Percentiles rank a stretch among this genome's conserved stretches.
Evolutionary conservation across 2,329 filamentous ascomycete species (phyloP).

Genomic region (Stromatinia cepivora): DNA sequence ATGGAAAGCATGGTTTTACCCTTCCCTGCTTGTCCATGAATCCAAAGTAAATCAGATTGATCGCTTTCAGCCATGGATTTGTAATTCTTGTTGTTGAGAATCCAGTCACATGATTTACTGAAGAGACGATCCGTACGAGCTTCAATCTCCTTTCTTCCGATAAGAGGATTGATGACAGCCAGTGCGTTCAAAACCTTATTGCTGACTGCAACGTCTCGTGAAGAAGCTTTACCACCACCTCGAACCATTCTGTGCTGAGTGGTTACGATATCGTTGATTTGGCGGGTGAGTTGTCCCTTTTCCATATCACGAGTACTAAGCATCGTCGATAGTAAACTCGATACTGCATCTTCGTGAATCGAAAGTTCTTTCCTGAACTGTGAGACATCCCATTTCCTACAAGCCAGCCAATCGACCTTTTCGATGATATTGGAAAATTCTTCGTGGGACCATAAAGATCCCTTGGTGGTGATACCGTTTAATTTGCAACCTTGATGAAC

Average conservation of each 20-base stretch:
- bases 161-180: slow-evolving; percentile 18
- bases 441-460: slow-evolving; percentile 21
- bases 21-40: slow-evolving; percentile 24
- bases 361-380: slow-evolving; percentile 22
- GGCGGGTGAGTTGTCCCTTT: slow-evolving; percentile 20
- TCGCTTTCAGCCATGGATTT: slow-evolving; percentile 19
- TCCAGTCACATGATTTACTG: slow-evolving; percentile 22
- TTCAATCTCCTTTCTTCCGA: slow-evolving; percentile 19
- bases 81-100: slow-evolving; percentile 18
- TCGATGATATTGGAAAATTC: slow-evolving; percentile 19
- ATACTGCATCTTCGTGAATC: slow-evolving; percentile 20
- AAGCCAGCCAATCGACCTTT: slow-evolving; percentile 20
- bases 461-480: slow-evolving; percentile 19
- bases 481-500: slow-evolving; percentile 20
- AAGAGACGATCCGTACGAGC: slow-evolving; percentile 22
- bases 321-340: slow-evolving; percentile 14
- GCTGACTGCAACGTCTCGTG: slow-evolving; percentile 10
- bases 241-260: slow-evolving; percentile 22
- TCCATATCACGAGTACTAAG: slow-evolving; percentile 11
- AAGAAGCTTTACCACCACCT: background rate
- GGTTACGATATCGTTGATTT: slow-evolving; percentile 23
- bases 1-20: slow-evolving; percentile 25
- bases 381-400: slow-evolving; percentile 21
- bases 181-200: slow-evolving; percentile 20
- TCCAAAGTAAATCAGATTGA: slow-evolving; percentile 22